phyloP scores from a whole-genome alignment of 306 rosid species.

The Phaseolus lunatus region DNA sequence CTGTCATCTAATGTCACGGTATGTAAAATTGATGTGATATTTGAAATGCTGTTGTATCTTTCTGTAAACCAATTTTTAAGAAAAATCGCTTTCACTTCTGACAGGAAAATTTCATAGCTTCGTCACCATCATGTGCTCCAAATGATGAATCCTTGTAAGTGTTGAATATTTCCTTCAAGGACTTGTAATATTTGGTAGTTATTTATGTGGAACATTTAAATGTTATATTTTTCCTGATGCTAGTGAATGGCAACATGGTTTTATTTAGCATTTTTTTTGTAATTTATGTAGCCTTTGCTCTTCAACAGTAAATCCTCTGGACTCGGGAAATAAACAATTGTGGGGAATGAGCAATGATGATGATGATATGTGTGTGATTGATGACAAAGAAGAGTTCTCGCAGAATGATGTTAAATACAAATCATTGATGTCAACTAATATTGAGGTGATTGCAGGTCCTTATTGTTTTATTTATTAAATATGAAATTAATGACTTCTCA shows the following conservation, averaged over 20 bases:
- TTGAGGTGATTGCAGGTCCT: slow-evolving; percentile 64
- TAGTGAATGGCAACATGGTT: slow-evolving; percentile 54
- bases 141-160: slow-evolving; percentile 62
- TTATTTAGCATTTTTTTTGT: slow-evolving; percentile 58
- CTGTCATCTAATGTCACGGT: slow-evolving; percentile 62
- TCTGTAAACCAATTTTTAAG: slow-evolving; percentile 33
- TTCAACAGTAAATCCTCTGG: slow-evolving; percentile 58
- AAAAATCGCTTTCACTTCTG: slow-evolving; percentile 34
- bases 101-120: slow-evolving; percentile 67
- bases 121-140: slow-evolving; percentile 53
- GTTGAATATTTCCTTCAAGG: slow-evolving; percentile 14
- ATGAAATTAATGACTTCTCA: slow-evolving; percentile 25
- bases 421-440: slow-evolving; percentile 55
- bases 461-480: slow-evolving; percentile 14
- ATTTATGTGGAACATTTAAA: slow-evolving; percentile 31
- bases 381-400: slow-evolving; percentile 64
- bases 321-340: slow-evolving; percentile 50
- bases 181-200: slow-evolving; percentile 41
- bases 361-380: slow-evolving; percentile 88
- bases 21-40: slow-evolving; percentile 47
- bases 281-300: slow-evolving; percentile 62
- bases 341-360: slow-evolving; percentile 72
- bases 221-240: slow-evolving; percentile 39
- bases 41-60: slow-evolving; percentile 30
- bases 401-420: slow-evolving; percentile 52